These are phyloP conservation scores for Gastrolobium villosum DNA, from an alignment of 306 rosid species.

Conservation along the genomic window DNA sequence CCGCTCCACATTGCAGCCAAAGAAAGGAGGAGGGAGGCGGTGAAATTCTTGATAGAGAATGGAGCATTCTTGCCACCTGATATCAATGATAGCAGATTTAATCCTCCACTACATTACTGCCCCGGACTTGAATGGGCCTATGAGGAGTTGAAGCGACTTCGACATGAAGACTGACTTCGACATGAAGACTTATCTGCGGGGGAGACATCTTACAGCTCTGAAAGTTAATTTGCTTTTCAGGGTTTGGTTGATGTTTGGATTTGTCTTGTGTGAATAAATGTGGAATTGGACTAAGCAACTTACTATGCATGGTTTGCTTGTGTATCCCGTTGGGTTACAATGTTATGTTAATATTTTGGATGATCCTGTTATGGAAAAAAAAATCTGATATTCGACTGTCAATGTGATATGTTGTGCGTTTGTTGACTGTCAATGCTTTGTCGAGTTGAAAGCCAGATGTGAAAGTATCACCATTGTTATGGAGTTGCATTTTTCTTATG, in stretches of 20 bases:
- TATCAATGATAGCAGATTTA: constrained; percentile 85
- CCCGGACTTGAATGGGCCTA: constrained; percentile 98
- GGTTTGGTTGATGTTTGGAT: constrained; percentile 27
- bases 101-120: constrained; percentile 97
- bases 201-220: constrained; percentile 81
- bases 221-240: constrained; percentile 51
- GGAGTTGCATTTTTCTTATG: not conserved
- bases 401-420: not conserved
- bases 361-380: constrained; percentile 16
- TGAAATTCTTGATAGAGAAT: constrained; percentile 85
- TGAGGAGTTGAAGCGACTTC: constrained; percentile 88
- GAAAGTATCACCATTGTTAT: not conserved
- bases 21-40: constrained; percentile 87
- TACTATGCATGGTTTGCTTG: constrained; percentile 16
- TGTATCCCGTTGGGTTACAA: constrained; percentile 10
- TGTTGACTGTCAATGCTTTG: constrained; percentile 1
- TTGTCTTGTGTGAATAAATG: constrained; percentile 28
- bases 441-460: not conserved
- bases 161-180: constrained; percentile 60
- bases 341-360: constrained; percentile 31
- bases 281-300: constrained; percentile 24
- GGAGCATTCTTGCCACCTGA: constrained; percentile 96
- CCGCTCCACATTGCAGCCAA: constrained; percentile 97
- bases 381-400: not conserved
- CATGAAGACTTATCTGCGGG: constrained; percentile 58